Evolutionary conservation across 495 filamentous ascomycete genomes (phyloP).

Genomic region (Usnea hakonensis): DNA sequence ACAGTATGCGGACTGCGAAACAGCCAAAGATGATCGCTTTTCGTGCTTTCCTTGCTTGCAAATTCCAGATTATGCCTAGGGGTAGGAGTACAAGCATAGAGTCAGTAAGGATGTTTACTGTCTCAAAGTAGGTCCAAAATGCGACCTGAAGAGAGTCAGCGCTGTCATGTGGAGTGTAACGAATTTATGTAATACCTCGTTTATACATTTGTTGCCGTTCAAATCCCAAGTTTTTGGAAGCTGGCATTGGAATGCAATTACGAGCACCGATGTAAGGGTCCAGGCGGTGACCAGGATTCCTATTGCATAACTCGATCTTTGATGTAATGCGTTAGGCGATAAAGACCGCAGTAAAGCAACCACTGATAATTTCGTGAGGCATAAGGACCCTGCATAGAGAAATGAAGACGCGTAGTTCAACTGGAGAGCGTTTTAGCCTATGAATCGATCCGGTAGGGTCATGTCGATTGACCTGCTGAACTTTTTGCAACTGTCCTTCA

Average conservation of each 20-base stretch:
- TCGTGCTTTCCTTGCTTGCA: conserved; percentile 31
- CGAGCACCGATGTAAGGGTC: conserved; percentile 33
- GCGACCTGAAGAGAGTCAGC: not conserved
- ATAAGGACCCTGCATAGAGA: conserved; percentile 4
- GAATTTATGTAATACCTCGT: not conserved
- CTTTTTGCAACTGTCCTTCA: not conserved
- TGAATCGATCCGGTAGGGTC: not conserved
- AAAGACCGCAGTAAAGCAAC: conserved; percentile 32
- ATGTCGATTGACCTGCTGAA: not conserved
- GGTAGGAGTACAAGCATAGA: conserved; percentile 44
- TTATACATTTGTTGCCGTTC: conserved; percentile 1
- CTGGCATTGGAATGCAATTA: conserved; percentile 39
- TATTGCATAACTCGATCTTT: not conserved
- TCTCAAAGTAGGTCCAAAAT: conserved; percentile 38
- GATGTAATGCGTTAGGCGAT: conserved; percentile 36
- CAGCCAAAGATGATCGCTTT: conserved; percentile 35
- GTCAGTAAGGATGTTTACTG: conserved; percentile 48
- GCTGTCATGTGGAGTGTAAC: too few relatives aligned
- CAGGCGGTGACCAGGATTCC: conserved; percentile 22
- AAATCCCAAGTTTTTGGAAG: conserved; percentile 29
- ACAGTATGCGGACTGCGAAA: conserved; percentile 39
- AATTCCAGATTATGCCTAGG: conserved; percentile 30
- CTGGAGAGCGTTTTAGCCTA: not conserved
- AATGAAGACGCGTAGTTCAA: conserved; percentile 6
- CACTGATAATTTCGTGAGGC: conserved; percentile 14